Conservation (phyloP, 2,329 filamentous ascomycete species). For the Sclerotinia sclerotiorum region DNA sequence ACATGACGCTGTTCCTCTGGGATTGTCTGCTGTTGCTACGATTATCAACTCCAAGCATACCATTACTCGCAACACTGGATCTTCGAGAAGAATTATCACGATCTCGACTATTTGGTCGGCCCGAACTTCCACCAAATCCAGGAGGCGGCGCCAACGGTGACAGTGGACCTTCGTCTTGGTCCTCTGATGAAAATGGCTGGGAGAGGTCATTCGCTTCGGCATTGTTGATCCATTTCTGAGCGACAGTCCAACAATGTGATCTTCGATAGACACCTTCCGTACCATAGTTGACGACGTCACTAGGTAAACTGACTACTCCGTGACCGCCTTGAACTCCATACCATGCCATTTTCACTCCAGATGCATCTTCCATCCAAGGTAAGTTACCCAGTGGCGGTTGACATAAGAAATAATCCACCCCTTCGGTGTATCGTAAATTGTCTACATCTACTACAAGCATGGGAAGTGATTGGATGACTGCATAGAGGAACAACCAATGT, state of each 20-base stretch:
- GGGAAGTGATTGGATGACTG: slow-evolving; percentile 72
- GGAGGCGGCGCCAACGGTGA: slow-evolving; percentile 36
- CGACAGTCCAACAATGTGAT: slow-evolving; percentile 67
- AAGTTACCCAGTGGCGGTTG: slow-evolving; percentile 69
- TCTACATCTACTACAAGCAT: slow-evolving; percentile 77
- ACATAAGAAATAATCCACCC: slow-evolving; percentile 80
- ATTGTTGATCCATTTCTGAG: slow-evolving; percentile 54
- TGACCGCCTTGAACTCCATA: slow-evolving; percentile 69
- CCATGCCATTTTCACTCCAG: slow-evolving; percentile 65
- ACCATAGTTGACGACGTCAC: slow-evolving; percentile 60
- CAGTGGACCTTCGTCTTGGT: slow-evolving; percentile 18
- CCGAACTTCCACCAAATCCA: slow-evolving; percentile 32
- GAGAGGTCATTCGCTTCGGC: slow-evolving; percentile 1
- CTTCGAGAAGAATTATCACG: slow-evolving; percentile 23
- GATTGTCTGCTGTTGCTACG: slow-evolving; percentile 22
- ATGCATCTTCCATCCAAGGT: slow-evolving; percentile 68
- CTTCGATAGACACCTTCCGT: slow-evolving; percentile 67
- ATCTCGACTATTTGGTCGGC: slow-evolving; percentile 28
- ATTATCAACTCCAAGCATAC: slow-evolving; percentile 3
- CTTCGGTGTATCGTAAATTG: slow-evolving; percentile 64
- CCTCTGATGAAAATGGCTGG: neutral
- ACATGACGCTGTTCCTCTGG: slow-evolving; percentile 35
- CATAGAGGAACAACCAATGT: slow-evolving; percentile 80
- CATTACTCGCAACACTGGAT: slow-evolving; percentile 21
- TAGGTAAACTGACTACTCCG: slow-evolving; percentile 60